Evolutionary conservation across 768 basidiomycete genomes (phyloP).

Genomic region (Trametes cingulata): DNA sequence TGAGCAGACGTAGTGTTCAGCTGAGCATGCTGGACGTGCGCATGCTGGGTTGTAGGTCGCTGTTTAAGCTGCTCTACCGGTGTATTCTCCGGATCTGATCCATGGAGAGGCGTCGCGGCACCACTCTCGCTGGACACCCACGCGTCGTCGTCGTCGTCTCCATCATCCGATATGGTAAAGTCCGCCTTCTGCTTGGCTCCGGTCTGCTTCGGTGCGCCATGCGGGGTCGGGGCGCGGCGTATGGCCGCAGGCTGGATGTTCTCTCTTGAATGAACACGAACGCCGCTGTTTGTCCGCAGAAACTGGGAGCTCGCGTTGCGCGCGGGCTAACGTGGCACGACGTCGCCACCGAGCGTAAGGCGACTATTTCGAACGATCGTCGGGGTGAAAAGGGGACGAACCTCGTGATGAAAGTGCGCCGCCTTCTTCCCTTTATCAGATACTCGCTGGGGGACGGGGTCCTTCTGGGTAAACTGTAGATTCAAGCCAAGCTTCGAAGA

Average conservation of each 20-base stretch:
- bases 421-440: slow-evolving; percentile 57
- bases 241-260: slow-evolving; percentile 24
- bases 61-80: slow-evolving; percentile 28
- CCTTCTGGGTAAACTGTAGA: slow-evolving; percentile 71
- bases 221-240: slow-evolving; percentile 26
- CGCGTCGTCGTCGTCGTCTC: slow-evolving; percentile 60
- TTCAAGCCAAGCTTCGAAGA: slow-evolving; percentile 58
- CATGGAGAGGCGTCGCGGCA: slow-evolving; percentile 60
- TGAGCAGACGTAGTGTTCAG: slow-evolving; percentile 24
- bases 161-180: slow-evolving; percentile 57
- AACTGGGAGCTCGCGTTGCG: slow-evolving; percentile 25
- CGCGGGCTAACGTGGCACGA: slow-evolving; percentile 21
- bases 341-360: neutral
- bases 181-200: slow-evolving; percentile 44
- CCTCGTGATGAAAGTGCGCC: slow-evolving; percentile 43
- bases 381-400: slow-evolving; percentile 32
- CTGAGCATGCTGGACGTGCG: slow-evolving; percentile 6
- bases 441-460: slow-evolving; percentile 43
- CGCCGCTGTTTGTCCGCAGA: slow-evolving; percentile 27
- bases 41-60: slow-evolving; percentile 13
- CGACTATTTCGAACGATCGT: slow-evolving; percentile 9
- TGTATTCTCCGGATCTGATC: slow-evolving; percentile 43
- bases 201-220: slow-evolving; percentile 13
- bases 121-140: slow-evolving; percentile 83
- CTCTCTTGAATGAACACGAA: slow-evolving; percentile 30